A percentile compares a stretch with the other conserved stretches of the same genome.
Evolutionary conservation across 2,329 filamentous ascomycete genomes (phyloP).

Genomic region (Neofusicoccum umdonicola): DNA sequence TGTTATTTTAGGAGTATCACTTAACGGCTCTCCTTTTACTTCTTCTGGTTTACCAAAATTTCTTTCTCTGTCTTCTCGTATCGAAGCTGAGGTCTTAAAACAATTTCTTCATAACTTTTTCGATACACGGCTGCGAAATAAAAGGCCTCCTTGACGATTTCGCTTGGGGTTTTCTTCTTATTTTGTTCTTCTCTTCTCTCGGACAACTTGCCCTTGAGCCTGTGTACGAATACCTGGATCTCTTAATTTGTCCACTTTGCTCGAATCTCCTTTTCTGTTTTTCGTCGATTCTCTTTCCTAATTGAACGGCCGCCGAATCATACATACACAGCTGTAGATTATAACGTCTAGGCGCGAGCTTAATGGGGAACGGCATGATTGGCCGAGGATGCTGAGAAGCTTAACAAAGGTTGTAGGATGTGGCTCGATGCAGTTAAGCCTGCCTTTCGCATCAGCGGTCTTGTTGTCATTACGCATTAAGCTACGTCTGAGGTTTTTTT

Average conservation of each 20-base stretch:
- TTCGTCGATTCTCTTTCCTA: background rate
- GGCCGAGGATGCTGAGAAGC: background rate
- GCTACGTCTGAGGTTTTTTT: background rate
- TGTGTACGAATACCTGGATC: background rate
- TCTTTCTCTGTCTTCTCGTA: too few species aligned
- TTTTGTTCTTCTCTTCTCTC: background rate
- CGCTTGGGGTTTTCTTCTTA: background rate
- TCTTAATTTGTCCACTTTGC: background rate
- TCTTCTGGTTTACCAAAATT: too few species aligned
- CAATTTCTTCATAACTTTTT: too few species aligned
- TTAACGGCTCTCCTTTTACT: too few species aligned
- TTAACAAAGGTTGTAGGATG: background rate
- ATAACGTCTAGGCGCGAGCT: background rate
- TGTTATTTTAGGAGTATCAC: too few species aligned
- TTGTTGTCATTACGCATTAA: slow-evolving; percentile 2
- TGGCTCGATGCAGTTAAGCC: background rate
- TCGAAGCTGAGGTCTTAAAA: too few species aligned
- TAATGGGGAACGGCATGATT: background rate
- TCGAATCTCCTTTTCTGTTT: background rate
- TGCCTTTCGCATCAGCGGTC: background rate
- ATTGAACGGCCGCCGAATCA: background rate
- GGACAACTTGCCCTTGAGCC: background rate
- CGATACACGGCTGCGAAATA: too few species aligned
- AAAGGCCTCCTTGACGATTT: background rate
- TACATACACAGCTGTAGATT: slow-evolving; percentile 6